These are phyloP conservation scores for Myxozyma melibiosi DNA, from an alignment of 805 yeast species.

Conservation along the genomic window DNA sequence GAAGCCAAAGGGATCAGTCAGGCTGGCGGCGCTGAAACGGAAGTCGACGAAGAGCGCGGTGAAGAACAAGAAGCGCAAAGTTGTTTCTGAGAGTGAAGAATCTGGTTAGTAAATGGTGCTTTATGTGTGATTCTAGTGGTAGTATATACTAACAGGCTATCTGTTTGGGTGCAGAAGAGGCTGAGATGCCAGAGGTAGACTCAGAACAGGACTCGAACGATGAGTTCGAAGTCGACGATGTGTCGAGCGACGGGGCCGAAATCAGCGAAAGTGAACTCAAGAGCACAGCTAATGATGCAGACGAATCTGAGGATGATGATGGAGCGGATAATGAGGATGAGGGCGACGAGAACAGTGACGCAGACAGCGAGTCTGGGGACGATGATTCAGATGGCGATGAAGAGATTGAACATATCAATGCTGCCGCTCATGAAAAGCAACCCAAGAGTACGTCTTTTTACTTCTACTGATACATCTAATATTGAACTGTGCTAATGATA, in stretches of 20 bases:
- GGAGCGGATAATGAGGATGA: conserved; percentile 35
- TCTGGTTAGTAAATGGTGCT: background rate
- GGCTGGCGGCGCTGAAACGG: background rate
- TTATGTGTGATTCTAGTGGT: background rate
- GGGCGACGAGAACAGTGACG: conserved; percentile 34
- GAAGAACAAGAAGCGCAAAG: conserved; percentile 8
- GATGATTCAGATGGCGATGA: conserved; percentile 42
- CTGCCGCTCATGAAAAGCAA: conserved; percentile 24
- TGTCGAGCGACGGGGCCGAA: conserved; percentile 17
- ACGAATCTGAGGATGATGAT: conserved; percentile 31
- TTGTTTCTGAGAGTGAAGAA: conserved; percentile 7
- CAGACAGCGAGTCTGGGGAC: conserved; percentile 33
- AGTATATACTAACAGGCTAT: background rate
- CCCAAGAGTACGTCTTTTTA: conserved; percentile 25
- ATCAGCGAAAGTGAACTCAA: conserved; percentile 30
- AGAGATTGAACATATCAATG: conserved; percentile 33
- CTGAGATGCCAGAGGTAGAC: conserved; percentile 14
- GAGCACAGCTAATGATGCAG: conserved; percentile 32
- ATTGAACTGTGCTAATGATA: background rate
- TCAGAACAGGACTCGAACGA: conserved; percentile 32
- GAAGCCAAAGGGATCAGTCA: background rate
- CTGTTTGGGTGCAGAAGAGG: conserved; percentile 1
- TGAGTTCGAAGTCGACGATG: conserved; percentile 26
- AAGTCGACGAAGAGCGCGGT: background rate
- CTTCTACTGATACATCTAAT: conserved; percentile 27